These are phyloP conservation scores for Strobilomyces echinocephalus DNA, from an alignment of 768 basidiomycete genomes.

Conservation along the genomic window DNA sequence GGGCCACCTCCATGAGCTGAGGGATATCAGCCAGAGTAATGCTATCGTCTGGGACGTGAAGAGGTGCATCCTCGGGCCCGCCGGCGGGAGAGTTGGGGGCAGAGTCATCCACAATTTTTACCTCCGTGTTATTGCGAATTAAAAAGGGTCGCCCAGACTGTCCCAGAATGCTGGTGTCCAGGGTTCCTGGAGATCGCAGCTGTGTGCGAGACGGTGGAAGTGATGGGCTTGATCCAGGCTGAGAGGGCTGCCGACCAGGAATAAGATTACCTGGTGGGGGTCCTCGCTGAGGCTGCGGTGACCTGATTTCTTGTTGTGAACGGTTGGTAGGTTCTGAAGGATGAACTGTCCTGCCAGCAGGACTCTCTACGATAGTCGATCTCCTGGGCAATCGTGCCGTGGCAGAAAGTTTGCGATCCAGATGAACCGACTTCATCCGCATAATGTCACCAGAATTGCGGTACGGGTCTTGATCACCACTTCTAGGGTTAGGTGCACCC, in stretches of 20 bases:
- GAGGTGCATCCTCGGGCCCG: constrained; percentile 38
- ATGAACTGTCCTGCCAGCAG: constrained; percentile 81
- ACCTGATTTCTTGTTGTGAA: constrained; percentile 37
- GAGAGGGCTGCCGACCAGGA: constrained; percentile 34
- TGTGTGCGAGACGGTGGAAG: constrained; percentile 35
- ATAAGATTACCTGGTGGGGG: constrained; percentile 32
- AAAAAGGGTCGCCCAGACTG: constrained; percentile 61
- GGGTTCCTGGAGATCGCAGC: constrained; percentile 36
- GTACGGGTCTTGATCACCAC: constrained; percentile 65
- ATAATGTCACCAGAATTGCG: constrained; percentile 87
- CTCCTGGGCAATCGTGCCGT: constrained; percentile 89
- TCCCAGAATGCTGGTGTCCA: constrained; percentile 37
- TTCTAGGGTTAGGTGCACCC: constrained; percentile 31
- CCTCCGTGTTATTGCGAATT: constrained; percentile 76
- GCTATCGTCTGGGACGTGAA: constrained; percentile 60
- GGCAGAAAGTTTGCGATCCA: constrained; percentile 93
- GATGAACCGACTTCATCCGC: constrained; percentile 89
- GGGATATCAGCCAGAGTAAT: constrained; percentile 95
- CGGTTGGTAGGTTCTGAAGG: constrained; percentile 55
- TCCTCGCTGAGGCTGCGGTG: constrained; percentile 39
- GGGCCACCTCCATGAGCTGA: constrained; percentile 85
- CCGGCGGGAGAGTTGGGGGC: constrained; percentile 66
- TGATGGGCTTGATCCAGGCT: constrained; percentile 28
- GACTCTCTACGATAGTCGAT: constrained; percentile 94
- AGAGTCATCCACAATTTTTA: constrained; percentile 85